Base-by-base conservation (phyloP, 2,329 filamentous ascomycete species). In the Monascus ruber region DNA sequence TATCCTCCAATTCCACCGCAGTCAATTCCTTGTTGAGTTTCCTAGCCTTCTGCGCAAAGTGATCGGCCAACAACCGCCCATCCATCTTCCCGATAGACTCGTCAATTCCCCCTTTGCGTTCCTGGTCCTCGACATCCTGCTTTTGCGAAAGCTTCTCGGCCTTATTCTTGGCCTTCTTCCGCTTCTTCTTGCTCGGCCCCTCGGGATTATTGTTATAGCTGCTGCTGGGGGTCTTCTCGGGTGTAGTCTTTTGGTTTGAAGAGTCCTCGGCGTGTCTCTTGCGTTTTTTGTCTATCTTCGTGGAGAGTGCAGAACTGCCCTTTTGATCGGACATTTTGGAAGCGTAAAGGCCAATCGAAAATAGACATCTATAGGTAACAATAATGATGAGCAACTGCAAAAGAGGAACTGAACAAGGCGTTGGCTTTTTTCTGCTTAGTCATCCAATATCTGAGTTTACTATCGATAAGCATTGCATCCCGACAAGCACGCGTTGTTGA, bases 31-130 rank as follows among this genome's bases (percentile, higher is more conserved):
- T 77, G 39, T 86, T 84, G 54, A 89, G 93, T 24, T 82, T 74
- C 47, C 74, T 77, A 38, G 85, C 81, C 55, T 83, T 77, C 55
- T 91, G 81, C 5, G 83, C 83, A 45, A 95, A 71, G 59, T 94
- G 80, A 59, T 95, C 89, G 1, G 88, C 85, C 35, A 95, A 68
- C 33, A 95, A 71, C 48, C 81, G 77, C 43, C 77, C 81, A 60
- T 94, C 85, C 81, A 95, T 88, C 44, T 78, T 76, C 34, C 79
- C 76, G 57, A 95, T 84, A 3, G 83, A 76, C 47, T 77, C 78
- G 64, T 95, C 94, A 48, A 95, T 68, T 5, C 82, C 81, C 28
- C 81, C 75, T 51, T 86, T 77, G 33, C 77, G 72, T 55, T 86
- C 79, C 42, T 54, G 49, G 17, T 53, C 47, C 35, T 55, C 58